Base-by-base conservation (phyloP, 2,329 filamentous ascomycete species). In the Neonectria sp. region DNA sequence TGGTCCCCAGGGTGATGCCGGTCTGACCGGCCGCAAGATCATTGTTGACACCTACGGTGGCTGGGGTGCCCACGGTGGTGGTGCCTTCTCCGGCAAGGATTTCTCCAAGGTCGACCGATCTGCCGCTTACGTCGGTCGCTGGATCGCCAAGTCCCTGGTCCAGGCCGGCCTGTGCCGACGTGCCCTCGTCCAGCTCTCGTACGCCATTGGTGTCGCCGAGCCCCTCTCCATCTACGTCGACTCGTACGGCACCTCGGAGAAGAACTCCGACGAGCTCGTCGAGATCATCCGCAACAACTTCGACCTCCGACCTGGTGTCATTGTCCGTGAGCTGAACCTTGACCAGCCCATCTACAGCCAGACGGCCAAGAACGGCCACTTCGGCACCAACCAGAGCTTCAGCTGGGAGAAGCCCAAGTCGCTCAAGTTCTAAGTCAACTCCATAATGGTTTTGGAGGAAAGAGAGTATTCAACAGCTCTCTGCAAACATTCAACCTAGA, bases 101-200 rank as follows among this genome's bases (percentile, higher is more conserved):
- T 99, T 98, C 91, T 98, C 95, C 90, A 99, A 99, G 91, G 96
- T 99, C 85, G 96, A 99, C 83, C 94, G 96, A 79, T 98, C 96
- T 60, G 96, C 96, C 75, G 96, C 96, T 80, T 99, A 99, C 88
- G 91, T 98, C 77, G 95, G 90, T 76, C 95, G 96, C 83, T 99
- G 96, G 96, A 95, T 99, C 83, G 96, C 96, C 86, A 99, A 99
- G 91, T 99, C 96, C 48, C 90, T 99, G 73, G 94, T 99, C 77
- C 86, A 91, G 79, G 93, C 95, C 77, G 92, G 93, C 78, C 92
- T 99, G 70, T 93, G 93, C 79, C 95, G 96, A 80, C 95, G 96
- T 83, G 93, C 91, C 70, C 92, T 99, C 61, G 96, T 99, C 77
- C 96, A 99, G 90, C 93, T 99, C 77, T 98, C 95, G 62, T 99